Conservation (phyloP, 2,329 filamentous ascomycete species). For the Cercospora citrullina region DNA sequence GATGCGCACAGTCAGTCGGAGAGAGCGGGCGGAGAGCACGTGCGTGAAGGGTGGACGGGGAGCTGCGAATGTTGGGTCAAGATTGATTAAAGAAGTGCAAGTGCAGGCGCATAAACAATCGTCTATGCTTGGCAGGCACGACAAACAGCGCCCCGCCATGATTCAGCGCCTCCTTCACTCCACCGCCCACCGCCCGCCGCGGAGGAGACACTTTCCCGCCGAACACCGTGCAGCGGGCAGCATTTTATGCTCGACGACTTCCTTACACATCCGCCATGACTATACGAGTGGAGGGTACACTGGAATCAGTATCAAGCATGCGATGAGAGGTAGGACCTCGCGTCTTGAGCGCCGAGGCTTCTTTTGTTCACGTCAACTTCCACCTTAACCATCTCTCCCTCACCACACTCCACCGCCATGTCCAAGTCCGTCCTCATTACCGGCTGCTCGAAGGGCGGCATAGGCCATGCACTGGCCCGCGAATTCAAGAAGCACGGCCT, state of each 20-base stretch:
- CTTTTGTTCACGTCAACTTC: neutral
- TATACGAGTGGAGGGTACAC: neutral
- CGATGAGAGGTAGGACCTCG: neutral
- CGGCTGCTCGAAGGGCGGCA: conserved; percentile 55
- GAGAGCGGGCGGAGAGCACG: neutral
- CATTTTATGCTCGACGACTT: neutral
- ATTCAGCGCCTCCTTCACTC: neutral
- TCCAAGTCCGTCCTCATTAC: conserved; percentile 39
- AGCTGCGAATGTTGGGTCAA: neutral
- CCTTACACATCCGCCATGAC: neutral
- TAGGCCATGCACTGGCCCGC: conserved; percentile 59
- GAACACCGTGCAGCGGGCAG: neutral
- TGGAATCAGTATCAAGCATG: neutral
- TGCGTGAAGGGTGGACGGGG: neutral
- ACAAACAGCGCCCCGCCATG: conserved; percentile 2
- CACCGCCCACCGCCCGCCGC: neutral
- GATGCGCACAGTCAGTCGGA: conserved; percentile 1
- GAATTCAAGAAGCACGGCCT: conserved; percentile 57
- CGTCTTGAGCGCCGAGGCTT: conserved; percentile 7
- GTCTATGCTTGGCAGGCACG: conserved; percentile 2
- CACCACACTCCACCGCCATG: neutral
- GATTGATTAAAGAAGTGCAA: conserved; percentile 1
- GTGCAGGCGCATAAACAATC: conserved; percentile 6
- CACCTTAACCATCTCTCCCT: neutral
- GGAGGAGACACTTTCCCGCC: neutral